phyloP scores from a whole-genome alignment of 352 stramenopile species.

The Pythium phragmitis region DNA sequence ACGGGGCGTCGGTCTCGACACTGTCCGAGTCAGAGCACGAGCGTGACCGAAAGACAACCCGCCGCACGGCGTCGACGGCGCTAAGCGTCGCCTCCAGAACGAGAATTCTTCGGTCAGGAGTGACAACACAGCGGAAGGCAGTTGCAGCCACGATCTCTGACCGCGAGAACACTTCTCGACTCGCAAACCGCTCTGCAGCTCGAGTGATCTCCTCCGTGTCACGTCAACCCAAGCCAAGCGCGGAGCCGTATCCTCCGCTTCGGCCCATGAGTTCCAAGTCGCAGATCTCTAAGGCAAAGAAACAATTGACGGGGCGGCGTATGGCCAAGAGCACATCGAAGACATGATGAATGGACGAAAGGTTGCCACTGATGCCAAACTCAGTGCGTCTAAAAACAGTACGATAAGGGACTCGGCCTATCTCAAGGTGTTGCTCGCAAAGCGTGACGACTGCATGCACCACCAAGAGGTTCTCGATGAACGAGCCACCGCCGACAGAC shows the following conservation, averaged over 20 bases:
- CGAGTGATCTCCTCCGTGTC: background rate
- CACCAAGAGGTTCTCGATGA: conserved; percentile 2
- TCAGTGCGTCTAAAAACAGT: background rate
- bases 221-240: background rate
- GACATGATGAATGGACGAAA: background rate
- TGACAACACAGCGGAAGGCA: background rate
- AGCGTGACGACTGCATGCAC: background rate
- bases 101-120: background rate
- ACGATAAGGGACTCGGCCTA: background rate
- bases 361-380: background rate
- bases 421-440: background rate
- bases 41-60: background rate
- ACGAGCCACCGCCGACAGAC: conserved; percentile 6
- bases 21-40: conserved; percentile 23
- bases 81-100: background rate
- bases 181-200: conserved; percentile 1
- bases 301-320: background rate
- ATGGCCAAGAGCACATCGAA: background rate
- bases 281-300: conserved; percentile 8
- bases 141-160: background rate
- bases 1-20: conserved; percentile 14
- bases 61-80: background rate
- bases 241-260: background rate
- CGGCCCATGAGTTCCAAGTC: background rate
- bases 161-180: conserved; percentile 14